These are phyloP conservation scores for Colletotrichum coccodes DNA, from an alignment of 2,329 filamentous ascomycete genomes.

Conservation along the genomic window DNA sequence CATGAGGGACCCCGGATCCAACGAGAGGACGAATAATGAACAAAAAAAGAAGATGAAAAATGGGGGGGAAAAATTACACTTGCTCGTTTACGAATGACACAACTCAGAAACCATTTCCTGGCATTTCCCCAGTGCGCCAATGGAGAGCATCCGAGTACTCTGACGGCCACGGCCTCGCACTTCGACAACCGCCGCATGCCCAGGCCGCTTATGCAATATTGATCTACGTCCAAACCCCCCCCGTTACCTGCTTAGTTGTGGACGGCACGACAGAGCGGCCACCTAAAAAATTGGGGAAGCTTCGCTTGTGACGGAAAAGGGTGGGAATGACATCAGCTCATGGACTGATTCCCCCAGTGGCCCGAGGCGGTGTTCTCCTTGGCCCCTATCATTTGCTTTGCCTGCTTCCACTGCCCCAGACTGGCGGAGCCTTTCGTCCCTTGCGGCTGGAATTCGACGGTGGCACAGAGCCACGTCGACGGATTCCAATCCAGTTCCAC, in stretches of 20 bases:
- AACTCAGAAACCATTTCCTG: background rate
- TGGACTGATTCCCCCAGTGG: conserved; percentile 23
- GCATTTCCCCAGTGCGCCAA: no score
- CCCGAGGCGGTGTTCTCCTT: conserved; percentile 11
- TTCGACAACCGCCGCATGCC: background rate
- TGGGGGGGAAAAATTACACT: background rate
- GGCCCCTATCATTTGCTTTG: background rate
- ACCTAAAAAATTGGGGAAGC: conserved; percentile 8
- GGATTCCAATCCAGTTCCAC: conserved; percentile 4
- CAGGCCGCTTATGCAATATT: conserved; percentile 6
- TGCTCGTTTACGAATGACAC: no score
- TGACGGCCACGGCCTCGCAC: background rate
- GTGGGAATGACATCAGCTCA: conserved; percentile 30
- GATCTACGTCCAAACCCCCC: background rate
- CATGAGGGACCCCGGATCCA: background rate
- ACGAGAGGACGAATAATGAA: background rate
- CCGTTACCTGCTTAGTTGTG: background rate
- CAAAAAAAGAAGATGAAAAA: background rate
- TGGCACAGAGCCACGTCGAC: no score
- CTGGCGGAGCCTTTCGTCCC: conserved; percentile 2
- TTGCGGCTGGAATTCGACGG: background rate
- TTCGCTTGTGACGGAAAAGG: conserved; percentile 17
- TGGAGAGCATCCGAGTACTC: background rate
- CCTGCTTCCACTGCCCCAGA: background rate
- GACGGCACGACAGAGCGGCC: background rate